Conservation (phyloP, 83 land plant genomes). For the Picea mariana region DNA sequence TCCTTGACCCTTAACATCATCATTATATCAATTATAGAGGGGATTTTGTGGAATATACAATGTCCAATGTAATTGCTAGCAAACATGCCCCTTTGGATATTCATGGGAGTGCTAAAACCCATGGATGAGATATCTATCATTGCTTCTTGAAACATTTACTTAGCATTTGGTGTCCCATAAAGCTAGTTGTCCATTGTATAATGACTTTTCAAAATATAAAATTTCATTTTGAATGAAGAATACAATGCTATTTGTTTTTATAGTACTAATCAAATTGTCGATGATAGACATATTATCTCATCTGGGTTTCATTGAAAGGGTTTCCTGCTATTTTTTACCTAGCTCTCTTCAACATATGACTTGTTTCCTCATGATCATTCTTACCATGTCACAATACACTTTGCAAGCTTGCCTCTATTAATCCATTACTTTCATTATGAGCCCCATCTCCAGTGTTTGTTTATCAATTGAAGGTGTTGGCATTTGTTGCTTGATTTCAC, state of each 20-base stretch:
- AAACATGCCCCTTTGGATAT: background rate
- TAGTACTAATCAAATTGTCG: background rate
- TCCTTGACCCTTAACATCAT: background rate
- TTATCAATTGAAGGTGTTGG: too few relatives aligned
- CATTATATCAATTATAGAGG: too few relatives aligned
- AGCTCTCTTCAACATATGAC: background rate
- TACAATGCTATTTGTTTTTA: background rate
- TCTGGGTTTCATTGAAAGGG: background rate
- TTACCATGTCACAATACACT: too few relatives aligned
- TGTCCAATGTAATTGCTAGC: background rate
- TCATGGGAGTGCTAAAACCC: background rate
- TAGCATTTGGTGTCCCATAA: background rate
- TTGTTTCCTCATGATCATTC: background rate
- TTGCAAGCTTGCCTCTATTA: background rate
- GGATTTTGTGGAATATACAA: background rate
- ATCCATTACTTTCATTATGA: background rate
- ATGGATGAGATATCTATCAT: background rate
- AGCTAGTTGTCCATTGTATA: background rate
- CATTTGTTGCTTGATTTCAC: too few relatives aligned
- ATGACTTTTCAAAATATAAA: background rate
- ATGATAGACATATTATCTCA: background rate
- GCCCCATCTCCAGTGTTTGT: too few relatives aligned
- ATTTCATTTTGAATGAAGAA: background rate
- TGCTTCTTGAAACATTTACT: background rate
- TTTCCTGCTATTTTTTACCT: background rate